Percentiles rank a stretch among this genome's conserved stretches.
Conservation (phyloP, 306 rosid species). For the Cicer yamashitae region DNA sequence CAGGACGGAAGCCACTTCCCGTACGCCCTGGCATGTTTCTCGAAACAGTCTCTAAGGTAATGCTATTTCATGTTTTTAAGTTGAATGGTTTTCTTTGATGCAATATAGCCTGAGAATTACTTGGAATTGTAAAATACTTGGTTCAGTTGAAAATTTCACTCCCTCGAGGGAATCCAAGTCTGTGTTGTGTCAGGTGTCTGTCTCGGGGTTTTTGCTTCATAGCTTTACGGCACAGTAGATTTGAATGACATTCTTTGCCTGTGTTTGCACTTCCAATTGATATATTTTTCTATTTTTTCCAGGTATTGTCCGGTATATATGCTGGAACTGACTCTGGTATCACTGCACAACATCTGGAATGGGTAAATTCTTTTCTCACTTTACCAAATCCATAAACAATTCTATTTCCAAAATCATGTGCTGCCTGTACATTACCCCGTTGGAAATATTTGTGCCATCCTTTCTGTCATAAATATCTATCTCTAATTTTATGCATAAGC, state of each 20-base stretch:
- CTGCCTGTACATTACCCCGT: constrained; percentile 2
- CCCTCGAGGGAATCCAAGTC: not conserved
- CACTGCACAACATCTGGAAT: constrained; percentile 94
- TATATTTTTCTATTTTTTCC: constrained; percentile 31
- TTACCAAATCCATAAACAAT: constrained; percentile 15
- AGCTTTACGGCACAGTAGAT: not conserved
- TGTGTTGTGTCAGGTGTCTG: too few relatives aligned
- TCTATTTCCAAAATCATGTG: constrained; percentile 14
- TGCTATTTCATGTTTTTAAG: constrained; percentile 6
- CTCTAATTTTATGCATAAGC: not conserved
- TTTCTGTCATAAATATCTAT: constrained; percentile 14
- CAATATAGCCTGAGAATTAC: constrained; percentile 26
- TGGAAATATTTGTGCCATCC: constrained; percentile 9
- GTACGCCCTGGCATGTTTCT: constrained; percentile 99
- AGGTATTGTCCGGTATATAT: constrained; percentile 93
- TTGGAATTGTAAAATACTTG: constrained; percentile 28
- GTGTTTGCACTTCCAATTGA: constrained; percentile 18
- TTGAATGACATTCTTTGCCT: constrained; percentile 28
- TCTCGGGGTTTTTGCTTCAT: too few relatives aligned
- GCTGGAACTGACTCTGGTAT: constrained; percentile 82
- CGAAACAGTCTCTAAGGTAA: constrained; percentile 90
- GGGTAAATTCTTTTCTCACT: constrained; percentile 59
- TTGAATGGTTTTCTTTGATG: constrained; percentile 32
- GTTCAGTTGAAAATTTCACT: constrained; percentile 33
- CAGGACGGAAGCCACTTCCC: constrained; percentile 75